phyloP scores from a whole-genome alignment of 2,329 filamentous ascomycete genomes.

The Diaporthe helianthi region DNA sequence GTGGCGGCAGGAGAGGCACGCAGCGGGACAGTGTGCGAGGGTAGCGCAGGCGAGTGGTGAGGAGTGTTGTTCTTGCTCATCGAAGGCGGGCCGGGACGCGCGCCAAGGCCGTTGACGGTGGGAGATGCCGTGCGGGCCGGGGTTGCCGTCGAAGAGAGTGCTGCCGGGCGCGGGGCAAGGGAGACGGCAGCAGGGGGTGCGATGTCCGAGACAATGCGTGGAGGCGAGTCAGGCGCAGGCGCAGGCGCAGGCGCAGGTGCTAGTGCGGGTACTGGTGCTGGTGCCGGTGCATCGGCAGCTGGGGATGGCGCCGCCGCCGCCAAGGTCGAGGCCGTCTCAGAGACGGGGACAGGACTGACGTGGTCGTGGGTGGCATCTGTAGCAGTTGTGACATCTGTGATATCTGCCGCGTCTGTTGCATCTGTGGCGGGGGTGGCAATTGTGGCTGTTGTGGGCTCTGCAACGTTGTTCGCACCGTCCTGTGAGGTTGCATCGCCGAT shows the following conservation, averaged over 20 bases:
- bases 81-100: neutral
- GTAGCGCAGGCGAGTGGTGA: slow-evolving; percentile 1
- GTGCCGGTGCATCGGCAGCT: neutral
- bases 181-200: neutral
- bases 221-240: neutral
- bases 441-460: neutral
- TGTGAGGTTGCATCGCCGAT: neutral
- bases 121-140: neutral
- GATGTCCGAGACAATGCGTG: slow-evolving; percentile 28
- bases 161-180: neutral
- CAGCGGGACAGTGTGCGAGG: neutral
- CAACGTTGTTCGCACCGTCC: neutral
- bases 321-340: neutral
- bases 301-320: neutral
- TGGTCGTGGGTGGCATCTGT: neutral
- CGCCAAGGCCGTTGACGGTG: neutral
- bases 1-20: neutral
- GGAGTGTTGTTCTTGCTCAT: slow-evolving; percentile 9
- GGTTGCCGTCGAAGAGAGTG: neutral
- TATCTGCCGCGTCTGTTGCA: no score
- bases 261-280: neutral
- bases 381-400: no score
- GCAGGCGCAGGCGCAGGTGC: no score
- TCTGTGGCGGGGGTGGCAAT: neutral
- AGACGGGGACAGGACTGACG: neutral